phyloP scores from a whole-genome alignment of 768 basidiomycete genomes.

The Inosperma sp. region DNA sequence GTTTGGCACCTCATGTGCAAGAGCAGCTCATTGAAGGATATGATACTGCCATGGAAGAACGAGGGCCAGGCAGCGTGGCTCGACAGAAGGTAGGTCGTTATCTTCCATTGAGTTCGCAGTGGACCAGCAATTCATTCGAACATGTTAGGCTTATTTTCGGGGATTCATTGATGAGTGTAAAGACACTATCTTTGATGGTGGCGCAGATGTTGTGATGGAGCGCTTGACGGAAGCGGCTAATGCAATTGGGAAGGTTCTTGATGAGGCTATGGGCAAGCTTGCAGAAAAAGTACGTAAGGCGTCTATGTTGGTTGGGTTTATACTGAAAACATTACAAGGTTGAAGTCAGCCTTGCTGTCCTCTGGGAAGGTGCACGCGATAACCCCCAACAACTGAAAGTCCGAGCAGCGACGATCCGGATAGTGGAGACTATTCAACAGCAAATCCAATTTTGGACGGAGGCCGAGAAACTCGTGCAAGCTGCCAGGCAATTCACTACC shows the following conservation, averaged over 20 bases:
- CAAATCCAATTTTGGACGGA: constrained; percentile 44
- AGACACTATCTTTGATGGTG: constrained; percentile 48
- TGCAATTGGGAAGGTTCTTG: constrained; percentile 46
- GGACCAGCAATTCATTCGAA: constrained; percentile 1
- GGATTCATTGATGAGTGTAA: constrained; percentile 40
- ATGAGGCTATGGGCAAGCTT: constrained; percentile 42
- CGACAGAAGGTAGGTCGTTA: constrained; percentile 51
- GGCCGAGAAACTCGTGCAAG: constrained; percentile 33
- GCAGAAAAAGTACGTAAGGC: constrained; percentile 47
- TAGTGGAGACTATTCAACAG: constrained; percentile 34
- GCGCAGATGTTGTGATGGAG: constrained; percentile 47
- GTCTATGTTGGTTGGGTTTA: not conserved
- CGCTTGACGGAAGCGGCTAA: constrained; percentile 43
- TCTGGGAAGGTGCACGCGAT: constrained; percentile 54
- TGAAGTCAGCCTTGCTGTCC: constrained; percentile 48
- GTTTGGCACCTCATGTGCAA: constrained; percentile 54
- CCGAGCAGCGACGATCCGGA: constrained; percentile 36
- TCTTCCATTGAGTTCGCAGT: not conserved
- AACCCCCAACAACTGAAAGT: constrained; percentile 41
- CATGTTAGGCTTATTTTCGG: constrained; percentile 44
- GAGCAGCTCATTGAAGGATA: constrained; percentile 48
- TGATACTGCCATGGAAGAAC: constrained; percentile 48
- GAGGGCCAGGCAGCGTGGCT: constrained; percentile 52
- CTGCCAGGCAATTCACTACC: constrained; percentile 11
- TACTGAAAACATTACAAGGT: constrained; percentile 8